Evolutionary conservation across 2,329 filamentous ascomycete genomes (phyloP), one percentile per base, ranked within the genome.

Genomic region (Claviceps spartinae): DNA sequence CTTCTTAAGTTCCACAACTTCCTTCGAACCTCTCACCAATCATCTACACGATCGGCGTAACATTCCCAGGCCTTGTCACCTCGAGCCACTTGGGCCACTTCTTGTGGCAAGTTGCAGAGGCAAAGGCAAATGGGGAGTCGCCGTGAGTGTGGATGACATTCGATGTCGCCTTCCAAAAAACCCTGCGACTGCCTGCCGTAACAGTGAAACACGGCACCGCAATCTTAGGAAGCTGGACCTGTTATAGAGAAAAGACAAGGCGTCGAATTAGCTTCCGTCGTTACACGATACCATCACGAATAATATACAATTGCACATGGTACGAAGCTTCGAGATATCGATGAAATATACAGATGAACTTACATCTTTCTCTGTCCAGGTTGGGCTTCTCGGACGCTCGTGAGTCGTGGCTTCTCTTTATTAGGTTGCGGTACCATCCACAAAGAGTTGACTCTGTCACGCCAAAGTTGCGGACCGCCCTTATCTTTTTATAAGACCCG

Each of bases 381-480:
- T 66, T 0, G 85, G 85, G 64, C 78, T 81, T 7, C 86, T 72
- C 2, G 86, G 77, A 5, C 85, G 72, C 52, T 79, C 72, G 37
- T 18, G 18, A 18, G 18, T 18, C 18, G 18, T 75, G 71, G 58
- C 79, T 79, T 11, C 68, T 66, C 67, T 86, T 87, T 6, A 79
- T 86, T 59, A 88, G 64, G 2, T 75, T 79, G 3, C 85, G 72
- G 58, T 77, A 81, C 0, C 84, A 75, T 0, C 86, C 86, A 14
- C 86, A 75, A 40, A 90, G 71, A 0, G 86, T 89, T 13, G 83
- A 85, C 65, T 87, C 84, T 1, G 83, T 81, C 59, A 86, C 82
- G 0, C 62, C 65, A 56, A 83, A 83, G 1, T 71, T 67, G 13
- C 81, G 78, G 20, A 67, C 60, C 6, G 62, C 58, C 40, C 75